Base-by-base conservation (phyloP, 139 green algal species). In the Klebsormidium nitens region DNA sequence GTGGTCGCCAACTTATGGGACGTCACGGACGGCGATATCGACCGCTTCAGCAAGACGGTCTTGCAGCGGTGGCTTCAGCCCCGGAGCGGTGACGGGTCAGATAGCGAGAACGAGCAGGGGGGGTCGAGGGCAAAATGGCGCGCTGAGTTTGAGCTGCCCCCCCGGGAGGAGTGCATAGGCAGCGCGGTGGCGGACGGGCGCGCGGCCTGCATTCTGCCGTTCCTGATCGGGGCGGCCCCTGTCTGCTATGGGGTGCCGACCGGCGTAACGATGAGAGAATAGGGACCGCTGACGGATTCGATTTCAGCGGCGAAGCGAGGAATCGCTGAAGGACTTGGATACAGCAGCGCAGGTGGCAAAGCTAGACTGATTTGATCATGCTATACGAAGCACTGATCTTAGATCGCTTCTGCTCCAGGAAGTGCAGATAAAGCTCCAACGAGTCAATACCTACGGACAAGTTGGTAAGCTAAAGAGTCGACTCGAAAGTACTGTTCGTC, bases 11-110 rank as follows among this genome's bases (percentile, higher is more conserved):
- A 95, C 79, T 81, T 97, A 31, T 97, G 91, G 91, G 91, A 97
- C 69, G 91, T 97, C n/a, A 97, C 91, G 5, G 91, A 97, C 65
- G 58, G 83, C 3, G 91, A 97, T 80, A 96, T 97, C 35, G 91
- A 97, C 76, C 79, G 91, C 19, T 97, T 95, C 66, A 82, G 72
- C 19, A 48, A 74, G 23, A 66, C 77, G 0, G 47, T 93, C 26
- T 72, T 97, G 46, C 44, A 81, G 0, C 28, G n/a, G 5, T 96
- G 89, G 86, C 60, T 91, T 29, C 40, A 72, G 49, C 47, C 26
- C 34, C 28, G n/a, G 49, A 52, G 37, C 34, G 63, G n/a, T 31
- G 3, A 74, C n/a, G 56, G 31, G 29, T 19, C 14, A 26, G 11
- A 36, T 29, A 5, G 35, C 28, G 38, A 40, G 36, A 55, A 40